phyloP scores from a whole-genome alignment of 371 early-diverging fungal species.

The Mortierella sp. region DNA sequence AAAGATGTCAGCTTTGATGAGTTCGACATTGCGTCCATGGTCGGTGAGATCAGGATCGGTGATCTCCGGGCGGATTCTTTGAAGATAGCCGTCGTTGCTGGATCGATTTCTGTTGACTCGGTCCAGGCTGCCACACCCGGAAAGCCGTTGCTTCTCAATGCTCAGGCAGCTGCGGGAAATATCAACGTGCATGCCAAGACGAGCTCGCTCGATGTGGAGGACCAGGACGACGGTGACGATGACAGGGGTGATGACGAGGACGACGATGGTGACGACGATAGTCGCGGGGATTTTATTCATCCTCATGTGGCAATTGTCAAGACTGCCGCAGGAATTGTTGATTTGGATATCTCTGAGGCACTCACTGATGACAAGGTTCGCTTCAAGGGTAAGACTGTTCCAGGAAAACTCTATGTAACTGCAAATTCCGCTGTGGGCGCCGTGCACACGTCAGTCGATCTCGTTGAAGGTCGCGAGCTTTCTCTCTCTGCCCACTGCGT shows the following conservation, averaged over 20 bases:
- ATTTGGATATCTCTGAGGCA: slow-evolving; percentile 6
- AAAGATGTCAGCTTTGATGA: slow-evolving; percentile 11
- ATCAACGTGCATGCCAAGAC: slow-evolving; percentile 19
- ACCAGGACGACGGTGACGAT: slow-evolving; percentile 4
- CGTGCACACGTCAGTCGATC: slow-evolving; percentile 10
- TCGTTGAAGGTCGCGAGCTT: slow-evolving; percentile 13
- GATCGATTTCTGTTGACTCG: slow-evolving; percentile 11
- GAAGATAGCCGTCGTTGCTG: slow-evolving; percentile 11
- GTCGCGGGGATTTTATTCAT: neutral
- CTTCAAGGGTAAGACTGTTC: slow-evolving; percentile 3
- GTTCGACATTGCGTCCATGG: slow-evolving; percentile 9
- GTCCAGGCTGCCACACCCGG: slow-evolving; percentile 20
- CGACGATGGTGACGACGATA: too few species aligned
- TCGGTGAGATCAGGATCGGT: slow-evolving; percentile 20
- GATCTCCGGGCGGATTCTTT: slow-evolving; percentile 13
- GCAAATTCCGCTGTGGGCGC: slow-evolving; percentile 5
- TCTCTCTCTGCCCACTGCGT: slow-evolving; percentile 1
- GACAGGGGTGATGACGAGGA: neutral
- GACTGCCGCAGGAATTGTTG: neutral
- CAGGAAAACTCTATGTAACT: slow-evolving; percentile 18
- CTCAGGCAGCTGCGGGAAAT: slow-evolving; percentile 1
- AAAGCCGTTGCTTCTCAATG: neutral
- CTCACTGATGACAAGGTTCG: neutral
- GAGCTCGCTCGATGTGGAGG: neutral
- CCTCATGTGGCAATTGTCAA: slow-evolving; percentile 1